Conservation (phyloP, 257 asterid genomes). For the Anisodus tanguticus region DNA sequence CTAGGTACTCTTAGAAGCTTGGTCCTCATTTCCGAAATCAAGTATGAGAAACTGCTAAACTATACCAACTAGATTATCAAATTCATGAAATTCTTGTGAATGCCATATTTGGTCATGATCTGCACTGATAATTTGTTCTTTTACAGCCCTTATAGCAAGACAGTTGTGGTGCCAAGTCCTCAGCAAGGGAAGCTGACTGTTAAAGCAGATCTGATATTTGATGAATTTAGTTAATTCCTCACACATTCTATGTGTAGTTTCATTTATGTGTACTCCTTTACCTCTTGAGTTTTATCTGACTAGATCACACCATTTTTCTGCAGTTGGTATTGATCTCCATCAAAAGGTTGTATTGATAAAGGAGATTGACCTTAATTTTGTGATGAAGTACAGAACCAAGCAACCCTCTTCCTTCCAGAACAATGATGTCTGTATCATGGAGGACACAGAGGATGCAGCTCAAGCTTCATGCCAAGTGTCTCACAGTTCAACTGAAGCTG, state of each 20-base stretch:
- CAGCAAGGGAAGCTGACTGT: slow-evolving; percentile 75
- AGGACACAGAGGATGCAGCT: slow-evolving; percentile 47
- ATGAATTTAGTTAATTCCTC: slow-evolving; percentile 68
- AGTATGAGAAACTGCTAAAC: not conserved
- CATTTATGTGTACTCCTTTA: not conserved
- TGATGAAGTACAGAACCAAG: slow-evolving; percentile 46
- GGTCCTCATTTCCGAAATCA: slow-evolving; percentile 29
- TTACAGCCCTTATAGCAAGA: slow-evolving; percentile 80
- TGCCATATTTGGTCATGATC: slow-evolving; percentile 1
- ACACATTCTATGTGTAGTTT: not conserved
- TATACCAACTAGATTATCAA: slow-evolving; percentile 19
- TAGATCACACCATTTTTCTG: slow-evolving; percentile 37
- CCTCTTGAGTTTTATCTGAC: slow-evolving; percentile 21
- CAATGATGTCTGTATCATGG: slow-evolving; percentile 48
- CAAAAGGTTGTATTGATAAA: slow-evolving; percentile 66
- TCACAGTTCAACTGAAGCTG: slow-evolving; percentile 40
- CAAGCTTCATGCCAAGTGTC: slow-evolving; percentile 45
- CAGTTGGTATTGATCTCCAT: slow-evolving; percentile 95
- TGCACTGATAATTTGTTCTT: slow-evolving; percentile 33
- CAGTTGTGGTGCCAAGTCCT: slow-evolving; percentile 61
- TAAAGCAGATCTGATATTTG: slow-evolving; percentile 79
- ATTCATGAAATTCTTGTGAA: slow-evolving; percentile 24
- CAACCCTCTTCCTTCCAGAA: slow-evolving; percentile 46
- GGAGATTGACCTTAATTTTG: slow-evolving; percentile 42
- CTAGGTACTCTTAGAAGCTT: slow-evolving; percentile 57